These are phyloP conservation scores for Lodderomyces theae DNA, from an alignment of 1,139 yeast genomes.

Conservation along the genomic window DNA sequence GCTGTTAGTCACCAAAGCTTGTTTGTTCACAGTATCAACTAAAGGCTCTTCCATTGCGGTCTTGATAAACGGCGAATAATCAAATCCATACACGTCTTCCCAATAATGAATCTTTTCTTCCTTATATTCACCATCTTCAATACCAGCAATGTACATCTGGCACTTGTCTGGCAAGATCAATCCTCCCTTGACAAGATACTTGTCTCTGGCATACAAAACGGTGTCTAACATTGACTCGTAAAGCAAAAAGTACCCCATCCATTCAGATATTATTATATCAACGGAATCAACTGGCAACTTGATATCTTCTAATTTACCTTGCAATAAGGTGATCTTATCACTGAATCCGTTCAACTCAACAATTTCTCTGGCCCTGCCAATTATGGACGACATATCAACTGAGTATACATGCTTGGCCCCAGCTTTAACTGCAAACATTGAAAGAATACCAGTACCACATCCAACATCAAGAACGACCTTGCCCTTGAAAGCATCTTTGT, in stretches of 20 bases:
- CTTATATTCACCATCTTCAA: conserved; percentile 93
- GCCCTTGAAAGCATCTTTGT: conserved; percentile 84
- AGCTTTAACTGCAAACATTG: conserved; percentile 98
- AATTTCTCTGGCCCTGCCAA: conserved; percentile 88
- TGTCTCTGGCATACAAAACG: conserved; percentile 91
- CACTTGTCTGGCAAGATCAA: conserved; percentile 95
- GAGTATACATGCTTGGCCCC: conserved; percentile 98
- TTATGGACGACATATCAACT: conserved; percentile 95
- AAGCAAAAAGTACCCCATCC: conserved; percentile 98
- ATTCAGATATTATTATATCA: conserved; percentile 93
- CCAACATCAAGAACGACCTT: conserved; percentile 98
- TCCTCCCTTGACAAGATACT: conserved; percentile 82
- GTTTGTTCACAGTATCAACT: conserved; percentile 87
- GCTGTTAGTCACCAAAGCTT: conserved; percentile 71
- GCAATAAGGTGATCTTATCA: conserved; percentile 83
- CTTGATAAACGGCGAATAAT: conserved; percentile 70
- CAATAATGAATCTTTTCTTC: conserved; percentile 91
- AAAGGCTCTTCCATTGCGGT: conserved; percentile 90
- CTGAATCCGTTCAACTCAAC: conserved; percentile 79
- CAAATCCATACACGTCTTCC: conserved; percentile 97
- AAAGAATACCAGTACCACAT: conserved; percentile 95
- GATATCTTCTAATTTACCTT: conserved; percentile 95
- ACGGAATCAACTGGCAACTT: conserved; percentile 74
- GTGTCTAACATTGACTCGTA: conserved; percentile 99
- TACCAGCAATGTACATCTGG: conserved; percentile 83